Evolutionary conservation across 2,329 filamentous ascomycete species (phyloP).

Genomic region (Diplodia scrobiculata): DNA sequence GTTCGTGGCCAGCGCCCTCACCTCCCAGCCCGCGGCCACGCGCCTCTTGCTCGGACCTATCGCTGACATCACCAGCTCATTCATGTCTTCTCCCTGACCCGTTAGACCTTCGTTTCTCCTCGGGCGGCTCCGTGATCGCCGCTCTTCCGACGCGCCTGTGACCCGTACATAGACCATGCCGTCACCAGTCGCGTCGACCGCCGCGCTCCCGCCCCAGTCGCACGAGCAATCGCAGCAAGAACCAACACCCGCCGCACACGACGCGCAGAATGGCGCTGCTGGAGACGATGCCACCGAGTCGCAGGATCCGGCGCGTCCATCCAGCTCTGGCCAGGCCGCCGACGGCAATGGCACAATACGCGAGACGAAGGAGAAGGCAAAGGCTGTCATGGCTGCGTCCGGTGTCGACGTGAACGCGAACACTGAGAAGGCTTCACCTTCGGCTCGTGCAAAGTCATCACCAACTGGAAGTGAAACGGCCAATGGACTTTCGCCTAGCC

Average conservation of each 20-base stretch:
- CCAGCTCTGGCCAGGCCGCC: slow-evolving; percentile 37
- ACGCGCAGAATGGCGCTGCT: slow-evolving; percentile 38
- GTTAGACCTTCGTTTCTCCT: slow-evolving; percentile 31
- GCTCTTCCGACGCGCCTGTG: slow-evolving; percentile 34
- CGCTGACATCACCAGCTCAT: slow-evolving; percentile 35
- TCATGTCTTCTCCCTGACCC: slow-evolving; percentile 37
- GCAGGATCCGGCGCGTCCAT: slow-evolving; percentile 36
- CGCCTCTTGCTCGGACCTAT: slow-evolving; percentile 36
- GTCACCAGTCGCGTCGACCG: slow-evolving; percentile 38
- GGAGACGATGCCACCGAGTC: slow-evolving; percentile 42
- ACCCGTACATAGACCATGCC: slow-evolving; percentile 38
- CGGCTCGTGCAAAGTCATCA: slow-evolving; percentile 35
- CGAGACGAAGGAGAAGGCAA: slow-evolving; percentile 63
- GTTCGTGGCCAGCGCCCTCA: slow-evolving; percentile 23
- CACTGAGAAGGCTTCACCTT: slow-evolving; percentile 37
- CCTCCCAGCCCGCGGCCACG: slow-evolving; percentile 33
- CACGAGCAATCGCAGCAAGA: slow-evolving; percentile 36
- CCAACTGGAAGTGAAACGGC: slow-evolving; percentile 43
- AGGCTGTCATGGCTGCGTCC: slow-evolving; percentile 60
- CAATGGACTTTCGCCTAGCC: slow-evolving; percentile 55
- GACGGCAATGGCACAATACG: slow-evolving; percentile 52
- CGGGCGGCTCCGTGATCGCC: slow-evolving; percentile 38
- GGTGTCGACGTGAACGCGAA: slow-evolving; percentile 44
- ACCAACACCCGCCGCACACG: slow-evolving; percentile 37
- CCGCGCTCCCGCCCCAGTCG: slow-evolving; percentile 34